phyloP scores from a whole-genome alignment of 345 rosid genomes.

The Salix koriyanagi region DNA sequence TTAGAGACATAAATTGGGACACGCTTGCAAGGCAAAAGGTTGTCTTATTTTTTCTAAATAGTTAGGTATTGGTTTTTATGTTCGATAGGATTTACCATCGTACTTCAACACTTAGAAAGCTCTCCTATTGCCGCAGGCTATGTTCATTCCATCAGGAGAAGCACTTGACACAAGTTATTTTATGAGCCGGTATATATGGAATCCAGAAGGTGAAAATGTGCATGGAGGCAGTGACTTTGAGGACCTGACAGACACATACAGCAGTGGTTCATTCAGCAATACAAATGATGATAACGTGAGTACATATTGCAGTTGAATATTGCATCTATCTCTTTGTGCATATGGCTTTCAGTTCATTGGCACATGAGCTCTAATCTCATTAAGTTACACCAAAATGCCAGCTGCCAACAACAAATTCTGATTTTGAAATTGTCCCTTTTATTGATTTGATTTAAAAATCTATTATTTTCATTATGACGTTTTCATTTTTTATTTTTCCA shows the following conservation, averaged over 20 bases:
- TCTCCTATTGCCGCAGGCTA: slow-evolving; percentile 54
- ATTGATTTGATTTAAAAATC: neutral
- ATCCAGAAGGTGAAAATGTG: slow-evolving; percentile 73
- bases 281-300: slow-evolving; percentile 76
- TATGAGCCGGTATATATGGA: slow-evolving; percentile 91
- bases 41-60: neutral
- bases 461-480: neutral
- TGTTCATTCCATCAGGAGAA: slow-evolving; percentile 86
- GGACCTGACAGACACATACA: slow-evolving; percentile 66
- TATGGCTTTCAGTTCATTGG: neutral
- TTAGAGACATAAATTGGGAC: slow-evolving; percentile 88
- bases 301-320: neutral
- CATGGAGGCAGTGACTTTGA: slow-evolving; percentile 84
- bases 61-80: neutral
- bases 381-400: neutral
- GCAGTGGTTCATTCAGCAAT: slow-evolving; percentile 67
- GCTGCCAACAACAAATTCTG: neutral
- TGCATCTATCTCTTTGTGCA: neutral
- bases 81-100: neutral
- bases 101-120: slow-evolving; percentile 15
- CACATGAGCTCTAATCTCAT: neutral
- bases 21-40: slow-evolving; percentile 97
- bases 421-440: neutral
- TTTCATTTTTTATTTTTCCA: no score
- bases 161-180: slow-evolving; percentile 86